Evolutionary conservation across 2,329 filamentous ascomycete species (phyloP), one percentile per base, ranked within the genome.

Genomic region (Aureobasidium sp.): DNA sequence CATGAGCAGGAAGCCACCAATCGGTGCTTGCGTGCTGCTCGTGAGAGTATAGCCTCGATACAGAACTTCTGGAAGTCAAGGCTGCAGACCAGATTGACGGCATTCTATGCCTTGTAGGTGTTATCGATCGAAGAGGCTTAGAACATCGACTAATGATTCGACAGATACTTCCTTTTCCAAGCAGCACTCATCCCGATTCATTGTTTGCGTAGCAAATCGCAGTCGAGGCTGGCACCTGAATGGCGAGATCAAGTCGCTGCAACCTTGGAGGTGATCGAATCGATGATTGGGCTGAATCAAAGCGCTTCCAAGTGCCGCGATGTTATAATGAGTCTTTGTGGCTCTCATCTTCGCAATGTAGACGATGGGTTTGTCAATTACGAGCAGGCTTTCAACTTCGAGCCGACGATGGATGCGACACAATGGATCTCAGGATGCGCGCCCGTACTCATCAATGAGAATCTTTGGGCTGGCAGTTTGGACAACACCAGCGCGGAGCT

Each of bases 161-260:
- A 6, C 57, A 61, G 59, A 30, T 80, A 79, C 64, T 80, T 80
- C 61, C 70, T 80, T 5, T 81, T 81, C 59, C 79, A 81, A 61
- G 78, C 78, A 0, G 76, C 75, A 2, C 68, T 81, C 16, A 80
- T 81, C 10, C 79, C 78, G 1, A 76, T 74, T 49, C 75, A 80
- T 11, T 80, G 77, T 61, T 71, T 80, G 2, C 75, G 78, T 6
- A 79, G 78, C 59, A 69, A 76, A 5, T 76, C 78, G 0, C 64
- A 67, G 7, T 73, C 76, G 1, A 61, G 68, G 2, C 65, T 72
- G 10, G 75, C 75, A 8, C 44, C 67, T 1, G 72, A 72, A 60
- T 80, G 77, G 78, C 71, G 74, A 9, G 64, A 68, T 2, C 78
- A 80, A 62, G 74, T 80, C 42, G 67, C 65, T 3, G 70, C 67